A percentile compares a stretch with the other conserved stretches of the same genome.
These are phyloP conservation scores for Zelopaecilomyces penicillatus DNA, from an alignment of 2,329 filamentous ascomycete species.

Conservation along the genomic window DNA sequence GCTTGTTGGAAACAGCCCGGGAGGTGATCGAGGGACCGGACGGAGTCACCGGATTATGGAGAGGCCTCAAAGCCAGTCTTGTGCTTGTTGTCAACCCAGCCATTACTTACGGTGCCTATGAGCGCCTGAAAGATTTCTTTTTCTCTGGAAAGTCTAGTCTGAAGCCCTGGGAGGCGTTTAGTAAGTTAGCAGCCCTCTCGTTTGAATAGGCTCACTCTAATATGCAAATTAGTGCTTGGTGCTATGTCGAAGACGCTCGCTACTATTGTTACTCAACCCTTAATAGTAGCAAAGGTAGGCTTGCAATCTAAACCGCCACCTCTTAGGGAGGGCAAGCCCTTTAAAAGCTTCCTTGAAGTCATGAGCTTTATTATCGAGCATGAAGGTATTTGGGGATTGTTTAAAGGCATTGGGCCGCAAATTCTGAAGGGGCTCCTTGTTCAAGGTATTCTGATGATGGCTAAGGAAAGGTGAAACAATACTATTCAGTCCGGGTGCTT, in stretches of 20 bases:
- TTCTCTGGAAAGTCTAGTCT: conserved; percentile 71
- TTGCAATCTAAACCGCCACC: conserved; percentile 89
- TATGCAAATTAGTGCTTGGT: conserved; percentile 59
- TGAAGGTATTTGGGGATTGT: conserved; percentile 75
- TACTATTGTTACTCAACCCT: conserved; percentile 83
- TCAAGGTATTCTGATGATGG: conserved; percentile 97
- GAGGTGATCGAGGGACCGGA: conserved; percentile 90
- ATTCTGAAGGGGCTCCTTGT: conserved; percentile 88
- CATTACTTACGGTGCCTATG: conserved; percentile 96
- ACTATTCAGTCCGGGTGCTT: neutral
- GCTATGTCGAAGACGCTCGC: conserved; percentile 88
- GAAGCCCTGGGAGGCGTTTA: conserved; percentile 79
- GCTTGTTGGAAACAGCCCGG: conserved; percentile 74
- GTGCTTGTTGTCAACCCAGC: conserved; percentile 93
- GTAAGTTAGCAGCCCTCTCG: conserved; percentile 46
- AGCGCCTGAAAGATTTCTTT: conserved; percentile 68
- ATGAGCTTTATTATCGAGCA: conserved; percentile 90
- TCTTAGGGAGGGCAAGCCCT: conserved; percentile 76
- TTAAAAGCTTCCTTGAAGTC: conserved; percentile 87
- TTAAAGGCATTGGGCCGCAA: conserved; percentile 95
- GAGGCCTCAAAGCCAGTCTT: conserved; percentile 89
- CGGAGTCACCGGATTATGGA: conserved; percentile 82
- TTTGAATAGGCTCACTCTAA: neutral
- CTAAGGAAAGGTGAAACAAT: conserved; percentile 72
- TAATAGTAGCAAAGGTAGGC: conserved; percentile 97